These are phyloP conservation scores for Colletotrichum euphorbiae DNA, from an alignment of 2,329 filamentous ascomycete species.

Conservation along the genomic window DNA sequence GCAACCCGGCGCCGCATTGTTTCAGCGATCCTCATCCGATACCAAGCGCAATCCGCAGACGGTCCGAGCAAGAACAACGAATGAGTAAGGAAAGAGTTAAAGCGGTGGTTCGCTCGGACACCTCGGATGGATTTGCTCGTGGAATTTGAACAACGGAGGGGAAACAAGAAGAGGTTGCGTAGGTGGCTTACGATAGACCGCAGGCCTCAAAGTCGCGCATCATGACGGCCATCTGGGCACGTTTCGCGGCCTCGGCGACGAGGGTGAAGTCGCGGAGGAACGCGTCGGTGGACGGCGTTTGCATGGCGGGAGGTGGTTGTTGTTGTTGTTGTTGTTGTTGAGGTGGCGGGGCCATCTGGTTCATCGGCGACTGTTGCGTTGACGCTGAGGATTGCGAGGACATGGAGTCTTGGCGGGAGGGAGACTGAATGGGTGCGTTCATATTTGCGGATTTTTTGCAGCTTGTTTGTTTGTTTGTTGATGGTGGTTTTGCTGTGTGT, in stretches of 20 bases:
- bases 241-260: conserved; percentile 91
- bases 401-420: conserved; percentile 31
- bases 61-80: conserved; percentile 9
- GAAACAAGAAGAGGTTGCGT: neutral
- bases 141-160: neutral
- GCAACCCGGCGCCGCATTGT: conserved; percentile 17
- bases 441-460: conserved; percentile 20
- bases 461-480: too few species aligned
- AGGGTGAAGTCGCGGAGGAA: conserved; percentile 87
- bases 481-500: neutral
- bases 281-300: conserved; percentile 58
- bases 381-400: conserved; percentile 46
- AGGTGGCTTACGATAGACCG: conserved; percentile 58
- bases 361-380: conserved; percentile 47
- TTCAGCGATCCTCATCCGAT: conserved; percentile 33
- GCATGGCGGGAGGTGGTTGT: conserved; percentile 44
- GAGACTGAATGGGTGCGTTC: conserved; percentile 39
- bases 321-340: conserved; percentile 45
- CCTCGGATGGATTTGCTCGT: neutral
- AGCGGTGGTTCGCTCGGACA: neutral
- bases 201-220: conserved; percentile 87
- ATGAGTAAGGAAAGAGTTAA: neutral
- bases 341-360: conserved; percentile 40
- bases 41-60: neutral
- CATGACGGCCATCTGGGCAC: conserved; percentile 89